Conservation (phyloP, 2,329 filamentous ascomycete genomes). For the Xylogone sp. region DNA sequence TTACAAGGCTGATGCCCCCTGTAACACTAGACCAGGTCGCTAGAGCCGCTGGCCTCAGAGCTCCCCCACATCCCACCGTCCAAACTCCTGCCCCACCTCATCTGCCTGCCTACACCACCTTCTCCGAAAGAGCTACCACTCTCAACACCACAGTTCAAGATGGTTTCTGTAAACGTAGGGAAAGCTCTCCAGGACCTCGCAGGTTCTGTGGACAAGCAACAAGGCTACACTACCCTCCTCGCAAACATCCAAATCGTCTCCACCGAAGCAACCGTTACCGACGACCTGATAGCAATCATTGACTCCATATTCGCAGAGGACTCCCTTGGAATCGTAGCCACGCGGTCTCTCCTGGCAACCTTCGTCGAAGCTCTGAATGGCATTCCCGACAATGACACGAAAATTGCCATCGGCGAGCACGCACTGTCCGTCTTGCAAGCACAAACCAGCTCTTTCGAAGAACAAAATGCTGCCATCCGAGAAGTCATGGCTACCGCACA, state of each 20-base stretch:
- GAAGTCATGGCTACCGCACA: constrained; percentile 80
- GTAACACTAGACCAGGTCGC: neutral
- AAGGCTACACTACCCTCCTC: constrained; percentile 44
- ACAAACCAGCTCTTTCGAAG: constrained; percentile 70
- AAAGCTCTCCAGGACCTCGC: constrained; percentile 40
- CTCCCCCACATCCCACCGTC: constrained; percentile 1
- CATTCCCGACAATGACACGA: constrained; percentile 59
- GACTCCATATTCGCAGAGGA: constrained; percentile 26
- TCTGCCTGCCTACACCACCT: neutral
- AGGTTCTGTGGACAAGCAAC: constrained; percentile 36
- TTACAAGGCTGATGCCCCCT: too few species aligned
- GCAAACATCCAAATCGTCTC: constrained; percentile 30
- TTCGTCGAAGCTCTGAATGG: constrained; percentile 62
- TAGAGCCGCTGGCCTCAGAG: neutral
- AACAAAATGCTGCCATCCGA: constrained; percentile 76
- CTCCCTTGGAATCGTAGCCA: constrained; percentile 27
- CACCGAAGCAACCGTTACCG: constrained; percentile 12
- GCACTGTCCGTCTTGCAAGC: constrained; percentile 63
- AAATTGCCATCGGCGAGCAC: constrained; percentile 72
- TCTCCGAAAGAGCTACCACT: neutral
- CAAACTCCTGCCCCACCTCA: neutral
- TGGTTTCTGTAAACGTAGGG: constrained; percentile 35
- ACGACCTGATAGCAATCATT: constrained; percentile 26
- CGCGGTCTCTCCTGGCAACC: constrained; percentile 28
- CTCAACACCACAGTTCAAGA: constrained; percentile 5